Base-by-base conservation (phyloP, 1,284 basidiomycete genomes). In the Irpex sp. region DNA sequence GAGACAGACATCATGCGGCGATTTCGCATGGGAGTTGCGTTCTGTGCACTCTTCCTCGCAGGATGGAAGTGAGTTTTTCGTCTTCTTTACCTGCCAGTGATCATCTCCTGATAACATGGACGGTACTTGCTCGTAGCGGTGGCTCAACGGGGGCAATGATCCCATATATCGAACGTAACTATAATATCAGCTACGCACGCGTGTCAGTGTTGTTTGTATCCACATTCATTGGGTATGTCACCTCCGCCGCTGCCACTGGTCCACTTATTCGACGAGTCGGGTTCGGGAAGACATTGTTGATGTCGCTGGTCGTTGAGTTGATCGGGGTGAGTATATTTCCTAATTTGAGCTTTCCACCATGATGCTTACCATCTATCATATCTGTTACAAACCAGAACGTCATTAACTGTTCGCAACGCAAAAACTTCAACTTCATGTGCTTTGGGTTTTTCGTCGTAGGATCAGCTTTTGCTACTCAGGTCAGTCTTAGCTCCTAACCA, bases 361-460 rank as follows among this genome's bases (percentile, higher is more conserved):
- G 13, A 36, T 6, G 21, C n/a, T 15, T 35, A 36, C 5, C 17
- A 37, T 17, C 19, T 57, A 49, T 5, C n/a, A 17, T 9, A 15
- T 37, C 9, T 11, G 8, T 36, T 13, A 46, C 11, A 11, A 11
- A 46, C n/a, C 4, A 75, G 74, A 75, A 74, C 50, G 66, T 74
- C 55, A 73, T 75, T 63, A 75, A 75, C 49, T 69, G 69, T 59
- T 72, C 73, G 4, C 74, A 75, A 58, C 72, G 72, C 43, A 65
- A 63, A 19, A 72, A 63, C 58, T 75, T 73, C 51, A 62, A 66
- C 11, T 58, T 74, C 5, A 74, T 74, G 74, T 73, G 73, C 61
- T 72, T 75, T 58, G 74, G 72, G 2, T 75, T 73, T 62, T 71
- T 72, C 54, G 67, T 73, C 6, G 70, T 74, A 2, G 74, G 73